phyloP scores from a whole-genome alignment of 2,329 filamentous ascomycete species.

The Cadophora malorum region DNA sequence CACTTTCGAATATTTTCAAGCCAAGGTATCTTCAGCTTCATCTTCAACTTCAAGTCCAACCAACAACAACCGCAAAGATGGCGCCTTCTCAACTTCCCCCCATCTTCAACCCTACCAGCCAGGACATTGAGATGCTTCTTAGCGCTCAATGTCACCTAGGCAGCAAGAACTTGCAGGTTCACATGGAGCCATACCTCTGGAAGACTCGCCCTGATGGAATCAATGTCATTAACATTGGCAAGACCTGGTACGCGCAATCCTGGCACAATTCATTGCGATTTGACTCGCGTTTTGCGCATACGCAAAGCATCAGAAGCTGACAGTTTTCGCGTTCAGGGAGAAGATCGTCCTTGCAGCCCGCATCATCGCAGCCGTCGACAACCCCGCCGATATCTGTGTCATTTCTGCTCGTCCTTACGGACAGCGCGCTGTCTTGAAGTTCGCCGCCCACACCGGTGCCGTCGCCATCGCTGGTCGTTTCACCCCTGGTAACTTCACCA shows the following conservation, averaged over 20 bases:
- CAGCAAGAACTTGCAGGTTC: constrained; percentile 97
- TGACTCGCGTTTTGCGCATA: not conserved
- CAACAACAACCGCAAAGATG: constrained; percentile 72
- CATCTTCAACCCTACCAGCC: constrained; percentile 91
- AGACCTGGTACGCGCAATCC: constrained; percentile 82
- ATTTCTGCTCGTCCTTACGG: constrained; percentile 99
- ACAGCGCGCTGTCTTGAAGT: constrained; percentile 99
- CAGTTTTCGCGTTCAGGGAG: constrained; percentile 69
- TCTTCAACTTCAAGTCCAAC: constrained; percentile 26
- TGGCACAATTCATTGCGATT: not conserved
- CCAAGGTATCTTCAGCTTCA: constrained; percentile 23
- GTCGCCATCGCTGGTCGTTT: constrained; percentile 98
- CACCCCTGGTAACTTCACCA: constrained; percentile 99
- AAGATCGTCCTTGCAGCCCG: constrained; percentile 99
- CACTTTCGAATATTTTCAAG: constrained; percentile 1
- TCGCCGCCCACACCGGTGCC: constrained; percentile 97
- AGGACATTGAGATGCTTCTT: constrained; percentile 99
- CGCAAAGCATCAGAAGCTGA: constrained; percentile 34
- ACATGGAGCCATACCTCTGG: constrained; percentile 90
- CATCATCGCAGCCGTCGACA: constrained; percentile 98
- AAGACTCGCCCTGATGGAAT: constrained; percentile 98
- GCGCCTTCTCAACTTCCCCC: constrained; percentile 92
- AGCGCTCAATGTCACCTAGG: constrained; percentile 96
- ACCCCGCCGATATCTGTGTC: constrained; percentile 98
- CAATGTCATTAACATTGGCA: constrained; percentile 99